Base-by-base conservation (phyloP, 441 rosid genomes). In the Populus tomentosa region DNA sequence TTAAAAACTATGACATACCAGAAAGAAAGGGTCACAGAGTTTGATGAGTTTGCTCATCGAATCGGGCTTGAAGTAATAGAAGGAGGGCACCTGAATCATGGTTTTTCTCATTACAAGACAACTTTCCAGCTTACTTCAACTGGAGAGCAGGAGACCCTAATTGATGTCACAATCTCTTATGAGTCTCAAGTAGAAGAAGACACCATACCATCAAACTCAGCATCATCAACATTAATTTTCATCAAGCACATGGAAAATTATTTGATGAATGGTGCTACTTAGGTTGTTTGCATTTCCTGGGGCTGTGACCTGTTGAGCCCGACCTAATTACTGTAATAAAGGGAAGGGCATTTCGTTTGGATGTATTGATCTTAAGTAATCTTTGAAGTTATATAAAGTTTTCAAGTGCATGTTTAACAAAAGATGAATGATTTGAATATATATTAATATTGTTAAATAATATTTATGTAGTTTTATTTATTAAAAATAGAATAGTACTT, bases 11-110 rank as follows among this genome's bases (percentile, higher is more conserved):
- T 77, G 77, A 82, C 75, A 61, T 81, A 81, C 40, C 86, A 87
- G 75, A 87, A 81, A 80, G 87, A 87, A 73, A 78, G 73, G 74
- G 77, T 84, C 4, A 75, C 79, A 63, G 87, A 84, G 63, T 65
- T 84, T 14, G 81, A 86, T 6, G 86, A 84, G 24, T 74, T 73
- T 16, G 1, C 13, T 74, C 86, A 81, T 73, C 63, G 71, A 75
- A 67, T 87, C 7, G 74, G 79, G 1, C 20, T 85, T 6, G 75
- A 82, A 67, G 87, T 85, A 9, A 68, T 80, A 6, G 85, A 82
- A 82, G 85, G 87, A 67, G 82, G 88, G 4, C 84, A 81, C 71
- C 84, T 85, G 24, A 69, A 76, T 70, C 78, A 40, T 9, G 85
- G 84, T 10, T 85, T 87, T 75, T 81, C 82, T 61, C 77, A 71